phyloP scores from a whole-genome alignment of 179 eudicot species.

The Pouteria campechiana region DNA sequence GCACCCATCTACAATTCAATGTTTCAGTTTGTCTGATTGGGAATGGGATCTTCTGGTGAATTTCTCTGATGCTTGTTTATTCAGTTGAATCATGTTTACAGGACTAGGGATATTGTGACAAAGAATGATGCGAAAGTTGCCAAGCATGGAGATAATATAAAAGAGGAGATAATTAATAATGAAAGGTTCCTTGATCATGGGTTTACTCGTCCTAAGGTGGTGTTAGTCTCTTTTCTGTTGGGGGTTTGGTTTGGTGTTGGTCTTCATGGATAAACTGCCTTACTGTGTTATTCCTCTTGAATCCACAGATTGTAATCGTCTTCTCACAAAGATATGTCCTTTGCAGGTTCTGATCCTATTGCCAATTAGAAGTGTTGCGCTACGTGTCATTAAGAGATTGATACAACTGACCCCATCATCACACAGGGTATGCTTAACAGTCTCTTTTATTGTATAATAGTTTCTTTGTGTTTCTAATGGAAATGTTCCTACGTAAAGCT shows the following conservation, averaged over 20 bases:
- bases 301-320: background rate
- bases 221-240: too few species aligned
- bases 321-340: background rate
- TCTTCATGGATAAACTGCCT: background rate
- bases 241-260: background rate
- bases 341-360: constrained; percentile 67
- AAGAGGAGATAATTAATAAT: constrained; percentile 30
- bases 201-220: constrained; percentile 92
- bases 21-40: too few species aligned
- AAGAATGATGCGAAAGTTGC: constrained; percentile 72
- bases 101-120: constrained; percentile 51
- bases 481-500: too few species aligned
- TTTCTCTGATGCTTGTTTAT: too few species aligned
- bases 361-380: constrained; percentile 78
- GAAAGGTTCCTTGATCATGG: constrained; percentile 73
- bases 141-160: constrained; percentile 32
- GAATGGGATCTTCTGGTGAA: too few species aligned
- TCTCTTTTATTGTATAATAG: background rate
- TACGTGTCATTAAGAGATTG: constrained; percentile 62
- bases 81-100: constrained; percentile 86
- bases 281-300: background rate
- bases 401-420: constrained; percentile 61
- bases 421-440: constrained; percentile 47
- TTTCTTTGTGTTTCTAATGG: constrained; percentile 6
- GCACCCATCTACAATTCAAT: too few species aligned